Conservation (phyloP, 257 asterid species). For the Solanum bulbocastanum region DNA sequence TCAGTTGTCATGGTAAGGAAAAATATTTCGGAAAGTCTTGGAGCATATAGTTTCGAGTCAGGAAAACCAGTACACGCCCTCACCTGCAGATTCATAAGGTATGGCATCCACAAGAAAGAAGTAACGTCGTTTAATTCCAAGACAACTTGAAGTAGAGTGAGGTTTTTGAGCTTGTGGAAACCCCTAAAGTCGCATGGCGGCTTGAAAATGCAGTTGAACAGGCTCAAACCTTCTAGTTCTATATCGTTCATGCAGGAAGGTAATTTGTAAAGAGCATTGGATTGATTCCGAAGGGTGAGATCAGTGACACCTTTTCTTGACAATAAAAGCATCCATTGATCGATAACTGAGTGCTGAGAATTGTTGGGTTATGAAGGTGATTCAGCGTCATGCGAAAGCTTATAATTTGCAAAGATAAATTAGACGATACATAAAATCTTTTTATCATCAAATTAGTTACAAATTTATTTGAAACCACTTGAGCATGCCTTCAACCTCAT, state of each 20-base stretch:
- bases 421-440: no score
- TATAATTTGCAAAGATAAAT: no score
- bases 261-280: not conserved
- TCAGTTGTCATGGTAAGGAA: not conserved
- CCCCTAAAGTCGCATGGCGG: no score
- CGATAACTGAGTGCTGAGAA: not conserved
- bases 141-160: not conserved
- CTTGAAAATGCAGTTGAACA: not conserved
- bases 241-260: not conserved
- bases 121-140: not conserved
- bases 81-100: not conserved
- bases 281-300: not conserved
- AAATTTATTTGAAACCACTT: no score
- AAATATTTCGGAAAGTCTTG: not conserved
- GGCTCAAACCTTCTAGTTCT: not conserved
- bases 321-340: not conserved
- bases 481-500: no score
- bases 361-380: no score
- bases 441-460: no score
- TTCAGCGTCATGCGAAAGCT: no score
- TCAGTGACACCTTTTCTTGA: not conserved
- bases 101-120: no score
- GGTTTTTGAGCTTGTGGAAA: not conserved
- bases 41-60: not conserved
- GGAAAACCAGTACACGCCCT: not conserved